Evolutionary conservation across 139 green algal species (phyloP).

Genomic region (Chlorella sp.): DNA sequence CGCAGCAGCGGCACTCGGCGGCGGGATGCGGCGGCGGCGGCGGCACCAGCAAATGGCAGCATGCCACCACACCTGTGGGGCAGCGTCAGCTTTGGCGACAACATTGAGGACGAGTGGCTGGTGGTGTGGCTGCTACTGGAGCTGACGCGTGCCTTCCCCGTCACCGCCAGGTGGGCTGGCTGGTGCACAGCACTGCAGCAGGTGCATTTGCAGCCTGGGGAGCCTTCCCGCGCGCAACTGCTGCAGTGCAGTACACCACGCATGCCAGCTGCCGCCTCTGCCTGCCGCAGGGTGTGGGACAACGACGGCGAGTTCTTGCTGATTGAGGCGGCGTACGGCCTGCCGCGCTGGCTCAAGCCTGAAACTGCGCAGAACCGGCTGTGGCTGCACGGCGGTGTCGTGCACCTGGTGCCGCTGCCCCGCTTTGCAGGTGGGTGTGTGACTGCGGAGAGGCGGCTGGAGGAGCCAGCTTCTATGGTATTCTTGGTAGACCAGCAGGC

Average conservation of each 20-base stretch:
- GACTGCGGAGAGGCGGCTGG: background rate
- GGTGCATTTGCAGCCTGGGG: too few relatives aligned
- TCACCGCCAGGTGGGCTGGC: conserved; percentile 41
- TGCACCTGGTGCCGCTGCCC: conserved; percentile 82
- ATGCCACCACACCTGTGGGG: conserved; percentile 70
- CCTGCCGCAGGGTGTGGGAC: conserved; percentile 78
- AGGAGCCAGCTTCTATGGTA: background rate
- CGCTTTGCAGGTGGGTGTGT: background rate
- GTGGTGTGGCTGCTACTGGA: conserved; percentile 78
- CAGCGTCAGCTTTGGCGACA: conserved; percentile 76
- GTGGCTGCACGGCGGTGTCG: conserved; percentile 70
- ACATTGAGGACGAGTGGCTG: conserved; percentile 94
- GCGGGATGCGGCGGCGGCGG: background rate
- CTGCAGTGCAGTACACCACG: too few relatives aligned
- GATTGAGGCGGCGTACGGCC: conserved; percentile 91
- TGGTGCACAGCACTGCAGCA: too few relatives aligned
- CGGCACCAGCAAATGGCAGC: background rate
- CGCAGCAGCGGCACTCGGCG: background rate
- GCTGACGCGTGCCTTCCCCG: conserved; percentile 54
- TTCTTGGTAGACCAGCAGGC: too few relatives aligned
- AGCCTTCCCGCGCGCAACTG: too few relatives aligned
- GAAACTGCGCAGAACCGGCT: conserved; percentile 74
- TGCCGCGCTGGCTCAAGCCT: conserved; percentile 88
- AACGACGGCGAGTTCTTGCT: conserved; percentile 97
- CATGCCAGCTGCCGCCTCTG: background rate